Evolutionary conservation across 2,329 filamentous ascomycete species (phyloP).

Genomic region (Tolypocladium amazonense): DNA sequence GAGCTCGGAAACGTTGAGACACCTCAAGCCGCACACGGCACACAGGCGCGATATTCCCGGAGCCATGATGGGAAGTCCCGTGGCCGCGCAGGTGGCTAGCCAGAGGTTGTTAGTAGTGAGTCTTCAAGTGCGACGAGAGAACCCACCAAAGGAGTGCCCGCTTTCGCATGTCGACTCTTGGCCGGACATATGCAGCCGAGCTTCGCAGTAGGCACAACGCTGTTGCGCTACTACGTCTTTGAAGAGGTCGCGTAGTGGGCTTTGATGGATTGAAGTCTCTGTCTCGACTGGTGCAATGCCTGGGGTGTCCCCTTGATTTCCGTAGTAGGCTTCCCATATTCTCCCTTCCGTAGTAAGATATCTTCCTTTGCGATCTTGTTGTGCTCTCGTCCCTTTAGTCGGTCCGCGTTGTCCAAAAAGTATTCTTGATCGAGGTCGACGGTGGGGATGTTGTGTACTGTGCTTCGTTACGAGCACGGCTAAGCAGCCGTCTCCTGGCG

Average conservation of each 20-base stretch:
- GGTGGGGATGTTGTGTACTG: conserved; percentile 36
- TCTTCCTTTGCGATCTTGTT: neutral
- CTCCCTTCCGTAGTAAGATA: conserved; percentile 41
- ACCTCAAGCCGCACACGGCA: conserved; percentile 42
- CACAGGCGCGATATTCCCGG: conserved; percentile 44
- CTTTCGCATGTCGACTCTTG: conserved; percentile 27
- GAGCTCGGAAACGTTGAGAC: conserved; percentile 34
- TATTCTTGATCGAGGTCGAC: conserved; percentile 24
- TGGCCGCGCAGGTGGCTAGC: conserved; percentile 42
- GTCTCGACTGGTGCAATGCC: conserved; percentile 22
- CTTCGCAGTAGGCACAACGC: conserved; percentile 37
- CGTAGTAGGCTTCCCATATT: conserved; percentile 51
- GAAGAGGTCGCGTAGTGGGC: conserved; percentile 27
- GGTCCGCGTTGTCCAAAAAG: conserved; percentile 23
- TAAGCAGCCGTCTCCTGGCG: conserved; percentile 39
- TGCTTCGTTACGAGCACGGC: conserved; percentile 40
- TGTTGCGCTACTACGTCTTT: conserved; percentile 22
- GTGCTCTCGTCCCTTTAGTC: neutral
- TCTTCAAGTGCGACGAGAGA: neutral
- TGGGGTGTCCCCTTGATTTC: conserved; percentile 33
- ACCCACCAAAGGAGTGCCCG: conserved; percentile 29
- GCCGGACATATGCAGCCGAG: conserved; percentile 18
- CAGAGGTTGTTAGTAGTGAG: neutral
- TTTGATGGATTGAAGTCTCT: conserved; percentile 7
- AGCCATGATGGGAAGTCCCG: conserved; percentile 41